phyloP scores from a whole-genome alignment of 1,284 basidiomycete species.

The Cyathus olla region DNA sequence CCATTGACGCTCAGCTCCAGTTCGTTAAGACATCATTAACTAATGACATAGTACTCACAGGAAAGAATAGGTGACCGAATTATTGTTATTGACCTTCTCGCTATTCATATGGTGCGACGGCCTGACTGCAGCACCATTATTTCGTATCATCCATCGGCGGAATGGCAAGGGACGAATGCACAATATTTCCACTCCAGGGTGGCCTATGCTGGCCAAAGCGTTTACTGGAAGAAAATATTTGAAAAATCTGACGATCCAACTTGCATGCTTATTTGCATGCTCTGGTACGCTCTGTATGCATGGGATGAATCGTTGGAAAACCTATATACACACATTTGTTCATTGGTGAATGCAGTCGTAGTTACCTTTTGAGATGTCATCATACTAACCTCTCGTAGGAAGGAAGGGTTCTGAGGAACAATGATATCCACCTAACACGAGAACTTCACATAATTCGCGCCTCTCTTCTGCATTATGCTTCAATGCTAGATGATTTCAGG shows the following conservation, averaged over 20 bases:
- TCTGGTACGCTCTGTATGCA: constrained; percentile 64
- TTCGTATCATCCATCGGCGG: constrained; percentile 50
- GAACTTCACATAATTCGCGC: constrained; percentile 59
- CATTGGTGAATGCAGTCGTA: constrained; percentile 38
- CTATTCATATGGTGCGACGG: constrained; percentile 51
- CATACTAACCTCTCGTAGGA: constrained; percentile 36
- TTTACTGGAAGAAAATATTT: constrained; percentile 56
- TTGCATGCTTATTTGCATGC: constrained; percentile 53
- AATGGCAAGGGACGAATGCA: constrained; percentile 38
- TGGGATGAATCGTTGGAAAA: constrained; percentile 64
- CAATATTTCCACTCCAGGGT: constrained; percentile 52
- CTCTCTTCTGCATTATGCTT: constrained; percentile 56
- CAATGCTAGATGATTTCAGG: constrained; percentile 55
- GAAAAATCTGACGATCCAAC: constrained; percentile 56
- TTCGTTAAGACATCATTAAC: constrained; percentile 9
- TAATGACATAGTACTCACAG: neutral
- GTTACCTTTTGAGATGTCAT: neutral
- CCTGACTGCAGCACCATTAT: constrained; percentile 54
- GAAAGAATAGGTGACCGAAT: constrained; percentile 19
- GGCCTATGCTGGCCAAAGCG: constrained; percentile 55
- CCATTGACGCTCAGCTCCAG: constrained; percentile 37
- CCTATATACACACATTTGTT: constrained; percentile 55
- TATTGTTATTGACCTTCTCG: constrained; percentile 51
- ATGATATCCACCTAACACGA: constrained; percentile 48
- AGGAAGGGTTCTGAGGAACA: constrained; percentile 40